Conservation (phyloP, 176 grass and related monocot genomes). For the Carex littledalei region DNA sequence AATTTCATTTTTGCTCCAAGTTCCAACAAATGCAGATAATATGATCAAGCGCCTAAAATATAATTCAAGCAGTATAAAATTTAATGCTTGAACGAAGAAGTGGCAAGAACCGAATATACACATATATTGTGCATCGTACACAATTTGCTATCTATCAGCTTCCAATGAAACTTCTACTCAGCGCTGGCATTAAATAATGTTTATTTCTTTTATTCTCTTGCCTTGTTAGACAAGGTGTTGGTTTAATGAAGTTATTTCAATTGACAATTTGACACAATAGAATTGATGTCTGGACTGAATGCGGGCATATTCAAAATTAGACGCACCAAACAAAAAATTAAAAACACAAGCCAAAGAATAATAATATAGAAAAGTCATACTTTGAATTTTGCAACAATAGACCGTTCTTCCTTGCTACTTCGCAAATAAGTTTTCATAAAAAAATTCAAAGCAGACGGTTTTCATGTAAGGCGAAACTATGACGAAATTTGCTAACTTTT, state of each 20-base stretch:
- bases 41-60: neutral
- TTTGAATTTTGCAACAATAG: neutral
- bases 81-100: neutral
- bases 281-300: neutral
- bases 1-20: neutral
- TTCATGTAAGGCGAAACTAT: neutral
- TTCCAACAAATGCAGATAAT: neutral
- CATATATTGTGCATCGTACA: neutral
- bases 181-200: neutral
- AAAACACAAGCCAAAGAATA: neutral
- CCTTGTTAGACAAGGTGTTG: slow-evolving; percentile 4
- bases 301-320: slow-evolving; percentile 6
- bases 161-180: neutral
- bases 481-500: neutral
- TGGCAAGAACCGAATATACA: neutral
- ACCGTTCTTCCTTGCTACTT: neutral
- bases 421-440: neutral
- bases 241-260: neutral
- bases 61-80: neutral
- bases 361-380: neutral
- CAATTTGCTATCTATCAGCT: neutral
- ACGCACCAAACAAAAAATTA: neutral
- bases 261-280: neutral
- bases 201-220: neutral
- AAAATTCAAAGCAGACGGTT: slow-evolving; percentile 9